Percentiles rank a stretch among this genome's conserved stretches.
Evolutionary conservation across 2,329 filamentous ascomycete species (phyloP).

Genomic region (Mollisia scopiformis): DNA sequence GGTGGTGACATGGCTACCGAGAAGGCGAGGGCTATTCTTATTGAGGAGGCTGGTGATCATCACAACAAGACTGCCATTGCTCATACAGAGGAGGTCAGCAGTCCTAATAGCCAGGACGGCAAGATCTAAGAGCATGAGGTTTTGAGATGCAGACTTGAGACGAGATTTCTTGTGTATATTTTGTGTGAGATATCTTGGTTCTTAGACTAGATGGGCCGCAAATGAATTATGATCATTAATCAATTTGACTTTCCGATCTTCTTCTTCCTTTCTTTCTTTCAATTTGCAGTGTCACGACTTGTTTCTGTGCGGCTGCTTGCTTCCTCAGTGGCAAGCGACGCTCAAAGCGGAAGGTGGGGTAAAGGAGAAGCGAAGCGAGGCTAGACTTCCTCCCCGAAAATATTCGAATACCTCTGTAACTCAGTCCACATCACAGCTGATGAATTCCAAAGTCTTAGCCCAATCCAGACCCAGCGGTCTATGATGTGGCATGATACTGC

Average conservation of each 20-base stretch:
- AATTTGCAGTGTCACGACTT: not conserved
- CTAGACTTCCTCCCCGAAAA: not conserved
- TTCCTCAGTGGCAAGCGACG: not conserved
- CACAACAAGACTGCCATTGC: not conserved
- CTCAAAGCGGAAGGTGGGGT: not conserved
- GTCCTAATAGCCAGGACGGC: not conserved
- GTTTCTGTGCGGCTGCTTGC: not conserved
- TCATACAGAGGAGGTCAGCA: constrained; percentile 3
- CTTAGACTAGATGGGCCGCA: not conserved
- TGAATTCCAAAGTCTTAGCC: not conserved
- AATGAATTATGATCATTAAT: not conserved
- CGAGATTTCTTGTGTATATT: not conserved
- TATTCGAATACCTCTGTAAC: too few species aligned
- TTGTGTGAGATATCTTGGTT: not conserved
- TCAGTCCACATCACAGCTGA: too few species aligned
- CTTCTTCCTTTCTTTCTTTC: not conserved
- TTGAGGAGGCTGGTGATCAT: constrained; percentile 19
- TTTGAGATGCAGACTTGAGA: not conserved
- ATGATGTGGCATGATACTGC: too few species aligned
- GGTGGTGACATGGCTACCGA: constrained; percentile 30
- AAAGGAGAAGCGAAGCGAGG: not conserved
- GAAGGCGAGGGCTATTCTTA: constrained; percentile 21
- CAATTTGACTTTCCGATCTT: not conserved
- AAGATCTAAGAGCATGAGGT: too few species aligned
- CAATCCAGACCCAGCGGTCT: too few species aligned